phyloP scores from a whole-genome alignment of 2,329 filamentous ascomycete species.

The Colletotrichum caudatum region DNA sequence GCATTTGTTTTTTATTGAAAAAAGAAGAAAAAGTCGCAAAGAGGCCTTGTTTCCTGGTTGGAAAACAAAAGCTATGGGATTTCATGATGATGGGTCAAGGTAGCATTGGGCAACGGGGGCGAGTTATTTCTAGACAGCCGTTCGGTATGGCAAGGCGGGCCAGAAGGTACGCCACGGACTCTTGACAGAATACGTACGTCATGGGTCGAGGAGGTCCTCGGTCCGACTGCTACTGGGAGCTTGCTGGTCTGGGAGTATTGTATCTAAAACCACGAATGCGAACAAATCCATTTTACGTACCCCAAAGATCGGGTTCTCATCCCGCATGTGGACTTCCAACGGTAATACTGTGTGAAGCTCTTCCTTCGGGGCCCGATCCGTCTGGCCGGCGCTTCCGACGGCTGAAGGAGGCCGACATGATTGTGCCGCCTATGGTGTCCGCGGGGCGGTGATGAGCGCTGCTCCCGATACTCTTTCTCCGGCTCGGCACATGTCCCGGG shows the following conservation, averaged over 20 bases:
- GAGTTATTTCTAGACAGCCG: neutral
- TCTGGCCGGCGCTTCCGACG: neutral
- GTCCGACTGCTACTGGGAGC: neutral
- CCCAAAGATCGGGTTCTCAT: too few relatives aligned
- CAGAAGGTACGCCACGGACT: neutral
- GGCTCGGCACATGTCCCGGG: too few relatives aligned
- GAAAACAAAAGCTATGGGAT: constrained; percentile 40
- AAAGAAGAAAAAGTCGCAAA: constrained; percentile 36
- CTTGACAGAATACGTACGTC: constrained; percentile 9
- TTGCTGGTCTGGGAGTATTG: constrained; percentile 23
- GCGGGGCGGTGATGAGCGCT: too few relatives aligned
- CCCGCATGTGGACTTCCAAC: too few relatives aligned
- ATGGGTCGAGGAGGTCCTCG: neutral
- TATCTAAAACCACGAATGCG: constrained; percentile 40
- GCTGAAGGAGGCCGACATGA: neutral
- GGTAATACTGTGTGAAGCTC: neutral
- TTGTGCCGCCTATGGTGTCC: neutral
- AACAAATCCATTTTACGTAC: constrained; percentile 37
- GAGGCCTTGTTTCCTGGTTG: constrained; percentile 17
- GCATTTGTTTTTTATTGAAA: constrained; percentile 20
- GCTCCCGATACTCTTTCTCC: too few relatives aligned
- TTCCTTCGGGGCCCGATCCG: neutral
- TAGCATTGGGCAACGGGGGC: constrained; percentile 26
- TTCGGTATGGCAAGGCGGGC: constrained; percentile 2
- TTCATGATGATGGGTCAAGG: constrained; percentile 24